A percentile compares a stretch with the other conserved stretches of the same genome.
phyloP scores from a whole-genome alignment of 2,329 filamentous ascomycete species.

The Mycosphaerella sp. region DNA sequence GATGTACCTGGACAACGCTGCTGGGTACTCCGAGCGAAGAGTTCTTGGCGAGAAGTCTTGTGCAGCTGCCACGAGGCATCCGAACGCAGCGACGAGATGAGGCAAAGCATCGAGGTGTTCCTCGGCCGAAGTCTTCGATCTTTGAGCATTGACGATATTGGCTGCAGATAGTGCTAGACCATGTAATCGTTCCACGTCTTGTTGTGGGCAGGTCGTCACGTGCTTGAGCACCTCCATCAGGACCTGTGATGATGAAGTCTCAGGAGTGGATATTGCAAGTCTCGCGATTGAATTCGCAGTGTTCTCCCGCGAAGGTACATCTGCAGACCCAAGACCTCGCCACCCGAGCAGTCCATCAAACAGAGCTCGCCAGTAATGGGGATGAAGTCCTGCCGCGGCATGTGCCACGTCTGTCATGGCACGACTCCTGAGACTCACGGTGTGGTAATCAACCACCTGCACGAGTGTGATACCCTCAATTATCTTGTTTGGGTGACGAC shows the following conservation, averaged over 20 bases:
- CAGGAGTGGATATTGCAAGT: conserved; percentile 41
- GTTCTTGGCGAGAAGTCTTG: conserved; percentile 24
- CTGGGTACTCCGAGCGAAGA: conserved; percentile 28
- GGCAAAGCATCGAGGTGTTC: not conserved
- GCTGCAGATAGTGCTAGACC: conserved; percentile 17
- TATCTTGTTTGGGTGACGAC: conserved; percentile 82
- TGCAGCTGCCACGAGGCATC: conserved; percentile 7
- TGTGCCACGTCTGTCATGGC: conserved; percentile 73
- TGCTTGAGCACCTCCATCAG: conserved; percentile 39
- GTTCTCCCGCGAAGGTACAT: conserved; percentile 64
- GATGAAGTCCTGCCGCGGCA: conserved; percentile 58
- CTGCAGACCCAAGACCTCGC: conserved; percentile 79
- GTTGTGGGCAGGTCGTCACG: conserved; percentile 39
- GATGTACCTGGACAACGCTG: conserved; percentile 20
- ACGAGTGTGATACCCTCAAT: conserved; percentile 76
- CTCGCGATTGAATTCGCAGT: conserved; percentile 64
- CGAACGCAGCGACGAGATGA: conserved; percentile 1
- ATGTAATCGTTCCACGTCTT: conserved; percentile 21
- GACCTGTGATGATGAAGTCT: conserved; percentile 34
- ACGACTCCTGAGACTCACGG: conserved; percentile 77
- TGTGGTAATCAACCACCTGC: conserved; percentile 86
- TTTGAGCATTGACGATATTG: conserved; percentile 1
- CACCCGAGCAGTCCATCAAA: conserved; percentile 68
- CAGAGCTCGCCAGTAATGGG: conserved; percentile 60
- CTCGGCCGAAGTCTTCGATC: too few species aligned